These are phyloP conservation scores for Irpex rosettiformis DNA, from an alignment of 1,284 basidiomycete species.

Conservation along the genomic window DNA sequence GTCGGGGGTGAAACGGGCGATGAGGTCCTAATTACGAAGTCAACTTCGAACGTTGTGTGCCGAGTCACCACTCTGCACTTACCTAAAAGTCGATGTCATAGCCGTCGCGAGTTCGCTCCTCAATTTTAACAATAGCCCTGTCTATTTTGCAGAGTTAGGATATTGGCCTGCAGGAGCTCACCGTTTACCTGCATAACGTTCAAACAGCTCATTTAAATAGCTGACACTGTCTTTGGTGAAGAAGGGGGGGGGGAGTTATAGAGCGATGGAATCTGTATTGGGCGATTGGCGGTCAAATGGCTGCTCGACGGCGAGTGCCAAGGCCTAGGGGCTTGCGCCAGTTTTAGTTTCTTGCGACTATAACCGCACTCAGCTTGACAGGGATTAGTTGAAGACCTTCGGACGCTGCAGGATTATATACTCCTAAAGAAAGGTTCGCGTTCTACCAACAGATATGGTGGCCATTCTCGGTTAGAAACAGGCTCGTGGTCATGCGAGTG, in stretches of 20 bases:
- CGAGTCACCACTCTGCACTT: background rate
- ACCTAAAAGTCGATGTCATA: conserved; percentile 25
- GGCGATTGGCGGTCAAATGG: background rate
- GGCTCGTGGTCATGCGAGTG: too few relatives aligned
- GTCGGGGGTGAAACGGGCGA: conserved; percentile 38
- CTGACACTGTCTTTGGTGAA: conserved; percentile 22
- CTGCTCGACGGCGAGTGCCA: background rate
- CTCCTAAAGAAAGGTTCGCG: too few relatives aligned
- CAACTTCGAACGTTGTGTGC: background rate
- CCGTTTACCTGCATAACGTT: conserved; percentile 18
- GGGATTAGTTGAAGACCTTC: too few relatives aligned
- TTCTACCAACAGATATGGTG: too few relatives aligned
- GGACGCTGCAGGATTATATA: too few relatives aligned
- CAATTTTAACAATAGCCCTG: conserved; percentile 19
- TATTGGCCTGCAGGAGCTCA: background rate
- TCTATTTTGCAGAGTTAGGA: conserved; percentile 11
- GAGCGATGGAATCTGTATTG: conserved; percentile 26
- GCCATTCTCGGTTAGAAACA: too few relatives aligned
- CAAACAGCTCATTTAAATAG: conserved; percentile 24
- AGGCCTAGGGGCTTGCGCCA: background rate
- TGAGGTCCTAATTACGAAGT: conserved; percentile 26
- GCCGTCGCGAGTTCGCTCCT: conserved; percentile 16
- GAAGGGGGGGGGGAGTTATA: conserved; percentile 28
- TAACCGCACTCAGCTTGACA: too few relatives aligned
- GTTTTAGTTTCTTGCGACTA: background rate